Evolutionary conservation across 257 asterid species (phyloP).

Genomic region (Thymus quinquecostatus): DNA sequence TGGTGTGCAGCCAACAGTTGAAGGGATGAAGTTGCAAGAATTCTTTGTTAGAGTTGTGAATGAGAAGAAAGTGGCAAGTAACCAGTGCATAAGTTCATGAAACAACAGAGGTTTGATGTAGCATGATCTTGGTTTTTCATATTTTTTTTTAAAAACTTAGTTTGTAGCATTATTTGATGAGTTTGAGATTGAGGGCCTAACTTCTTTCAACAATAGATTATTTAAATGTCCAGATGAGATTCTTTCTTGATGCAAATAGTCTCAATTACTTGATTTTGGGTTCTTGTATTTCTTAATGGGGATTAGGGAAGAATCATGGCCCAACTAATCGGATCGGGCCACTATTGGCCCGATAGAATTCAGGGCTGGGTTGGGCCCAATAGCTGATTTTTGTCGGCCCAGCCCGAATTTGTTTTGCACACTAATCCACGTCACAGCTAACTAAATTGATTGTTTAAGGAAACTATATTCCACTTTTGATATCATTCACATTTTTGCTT

Average conservation of each 20-base stretch:
- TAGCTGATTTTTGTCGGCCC: no score
- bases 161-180: background rate
- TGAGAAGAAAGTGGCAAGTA: constrained; percentile 27
- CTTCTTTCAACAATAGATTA: background rate
- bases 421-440: no score
- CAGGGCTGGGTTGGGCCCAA: no score
- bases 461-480: no score
- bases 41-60: constrained; percentile 29
- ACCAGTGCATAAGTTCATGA: constrained; percentile 28
- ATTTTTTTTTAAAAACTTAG: background rate
- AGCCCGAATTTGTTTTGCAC: no score
- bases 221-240: background rate
- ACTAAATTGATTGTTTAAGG: no score
- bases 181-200: background rate
- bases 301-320: background rate
- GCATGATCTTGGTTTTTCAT: constrained; percentile 2
- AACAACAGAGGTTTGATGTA: constrained; percentile 14
- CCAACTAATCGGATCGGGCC: background rate
- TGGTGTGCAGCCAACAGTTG: constrained; percentile 32
- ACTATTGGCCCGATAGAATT: no score
- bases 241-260: background rate
- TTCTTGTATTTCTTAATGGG: background rate
- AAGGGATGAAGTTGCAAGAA: constrained; percentile 39
- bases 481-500: no score
- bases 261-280: background rate